Conservation (phyloP, 331 rosid genomes). For the Dryas integrifolia region DNA sequence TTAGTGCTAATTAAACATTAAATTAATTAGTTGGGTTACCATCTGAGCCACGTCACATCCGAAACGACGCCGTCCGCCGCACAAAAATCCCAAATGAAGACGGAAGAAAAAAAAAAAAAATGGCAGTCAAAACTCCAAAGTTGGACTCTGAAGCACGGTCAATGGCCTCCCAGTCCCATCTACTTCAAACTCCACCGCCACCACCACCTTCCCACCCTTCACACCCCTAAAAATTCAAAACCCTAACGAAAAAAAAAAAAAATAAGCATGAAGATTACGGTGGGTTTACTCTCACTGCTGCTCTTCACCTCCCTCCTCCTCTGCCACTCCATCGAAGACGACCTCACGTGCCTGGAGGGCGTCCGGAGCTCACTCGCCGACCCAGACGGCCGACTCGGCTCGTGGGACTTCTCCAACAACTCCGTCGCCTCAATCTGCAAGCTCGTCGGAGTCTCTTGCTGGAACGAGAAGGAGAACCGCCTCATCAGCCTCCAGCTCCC, state of each 20-base stretch:
- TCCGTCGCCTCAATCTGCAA: conserved; percentile 51
- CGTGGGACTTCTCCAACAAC: conserved; percentile 40
- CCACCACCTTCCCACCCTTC: neutral
- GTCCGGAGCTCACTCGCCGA: conserved; percentile 41
- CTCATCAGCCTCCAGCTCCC: conserved; percentile 50
- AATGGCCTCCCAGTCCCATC: conserved; percentile 17
- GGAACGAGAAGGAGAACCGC: conserved; percentile 60
- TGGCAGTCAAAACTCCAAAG: conserved; percentile 29
- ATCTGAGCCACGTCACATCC: neutral
- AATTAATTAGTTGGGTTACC: neutral
- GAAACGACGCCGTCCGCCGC: conserved; percentile 3
- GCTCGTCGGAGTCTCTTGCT: conserved; percentile 48
- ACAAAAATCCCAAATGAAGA: neutral
- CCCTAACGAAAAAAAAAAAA: neutral
- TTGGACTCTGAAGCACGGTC: neutral
- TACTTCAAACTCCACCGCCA: neutral
- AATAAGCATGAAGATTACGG: conserved; percentile 20
- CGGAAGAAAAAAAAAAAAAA: neutral
- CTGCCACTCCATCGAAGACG: conserved; percentile 41
- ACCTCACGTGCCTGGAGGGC: conserved; percentile 46
- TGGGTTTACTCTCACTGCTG: conserved; percentile 3
- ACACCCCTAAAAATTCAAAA: neutral
- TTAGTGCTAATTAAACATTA: too few species aligned
- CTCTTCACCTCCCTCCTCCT: conserved; percentile 13
- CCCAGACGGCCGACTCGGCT: conserved; percentile 36